Evolutionary conservation across 2,329 filamentous ascomycete genomes (phyloP), one percentile per base, ranked within the genome.

Genomic region (Apiospora marii): DNA sequence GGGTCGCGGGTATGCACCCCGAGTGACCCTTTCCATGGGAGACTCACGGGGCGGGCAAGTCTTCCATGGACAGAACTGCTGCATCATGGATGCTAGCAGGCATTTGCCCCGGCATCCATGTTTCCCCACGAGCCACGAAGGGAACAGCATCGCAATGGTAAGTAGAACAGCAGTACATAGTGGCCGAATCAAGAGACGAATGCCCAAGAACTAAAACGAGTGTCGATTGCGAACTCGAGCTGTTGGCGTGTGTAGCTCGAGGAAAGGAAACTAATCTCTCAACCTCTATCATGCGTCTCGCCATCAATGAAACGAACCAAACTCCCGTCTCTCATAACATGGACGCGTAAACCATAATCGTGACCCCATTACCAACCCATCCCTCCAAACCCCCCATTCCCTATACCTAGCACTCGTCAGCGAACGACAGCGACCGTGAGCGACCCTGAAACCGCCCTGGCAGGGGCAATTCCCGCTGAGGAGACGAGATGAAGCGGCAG

Each of bases 261-360:
- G 58, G 22, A 6, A 24, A 14, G 14, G 8, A 64, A 37, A 41
- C 34, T 10, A 41, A 64, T 14, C 19, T 64, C 10, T 22, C 27
- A 22, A 61, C 8, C 2, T 41, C 58, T 24, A 13, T 64, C 58
- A 41, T 64, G 19, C 34, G 34, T 64, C 58, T 41, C 58, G 13
- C 41, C 30, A 10, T 37, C 37, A 34, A 64, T 41, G 58, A 37
- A 64, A 64, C 30, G 8, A 13, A 24, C 12, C 58, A 64, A 41
- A 64, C 34, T 64, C 58, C 30, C 58, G 41, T 24, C 30, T 61
- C 30, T 14, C 34, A 8, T 30, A 22, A 64, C 58, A 41, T 64
- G 34, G 58, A 64, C 58, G 30, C 58, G 22, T 64, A 64, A 37
- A n/a, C 58, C 34, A 41, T 64, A 64, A 64, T 41, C 58, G 41